Percentiles rank a stretch among this genome's conserved stretches.
Conservation (phyloP, 495 filamentous ascomycete genomes). For the Penicillium cinerascens region DNA sequence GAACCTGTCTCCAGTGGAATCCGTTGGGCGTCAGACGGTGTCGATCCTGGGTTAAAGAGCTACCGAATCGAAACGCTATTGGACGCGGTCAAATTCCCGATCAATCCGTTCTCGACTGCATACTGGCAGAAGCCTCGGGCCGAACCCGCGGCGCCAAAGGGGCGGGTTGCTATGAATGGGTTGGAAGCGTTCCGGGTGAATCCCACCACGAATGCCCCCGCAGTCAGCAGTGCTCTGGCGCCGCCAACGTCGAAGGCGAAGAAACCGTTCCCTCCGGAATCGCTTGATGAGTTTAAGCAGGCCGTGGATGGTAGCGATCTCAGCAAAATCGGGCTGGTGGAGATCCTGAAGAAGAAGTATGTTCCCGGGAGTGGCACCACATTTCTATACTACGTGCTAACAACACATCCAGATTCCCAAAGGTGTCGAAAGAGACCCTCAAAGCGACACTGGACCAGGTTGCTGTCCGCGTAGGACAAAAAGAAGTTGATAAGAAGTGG, state of each 20-base stretch:
- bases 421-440: slow-evolving; percentile 65
- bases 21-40: slow-evolving; percentile 68
- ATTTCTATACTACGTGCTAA: not conserved
- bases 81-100: slow-evolving; percentile 51
- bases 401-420: slow-evolving; percentile 11
- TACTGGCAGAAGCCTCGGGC: slow-evolving; percentile 65
- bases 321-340: slow-evolving; percentile 71
- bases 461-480: slow-evolving; percentile 63
- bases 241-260: slow-evolving; percentile 27
- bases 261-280: slow-evolving; percentile 50
- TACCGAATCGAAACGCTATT: slow-evolving; percentile 72
- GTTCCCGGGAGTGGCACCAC: not conserved
- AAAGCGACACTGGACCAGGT: slow-evolving; percentile 67
- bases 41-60: slow-evolving; percentile 41
- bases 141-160: slow-evolving; percentile 5
- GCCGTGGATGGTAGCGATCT: slow-evolving; percentile 66
- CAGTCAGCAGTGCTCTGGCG: slow-evolving; percentile 8
- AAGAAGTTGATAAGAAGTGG: slow-evolving; percentile 64
- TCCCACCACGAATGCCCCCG: slow-evolving; percentile 3
- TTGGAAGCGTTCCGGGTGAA: slow-evolving; percentile 27
- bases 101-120: slow-evolving; percentile 78
- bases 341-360: slow-evolving; percentile 66
- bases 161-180: slow-evolving; percentile 7
- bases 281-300: slow-evolving; percentile 68
- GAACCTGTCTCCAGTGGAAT: slow-evolving; percentile 74